These are phyloP conservation scores for Nemania serpens DNA, from an alignment of 2,329 filamentous ascomycete genomes.

Conservation along the genomic window DNA sequence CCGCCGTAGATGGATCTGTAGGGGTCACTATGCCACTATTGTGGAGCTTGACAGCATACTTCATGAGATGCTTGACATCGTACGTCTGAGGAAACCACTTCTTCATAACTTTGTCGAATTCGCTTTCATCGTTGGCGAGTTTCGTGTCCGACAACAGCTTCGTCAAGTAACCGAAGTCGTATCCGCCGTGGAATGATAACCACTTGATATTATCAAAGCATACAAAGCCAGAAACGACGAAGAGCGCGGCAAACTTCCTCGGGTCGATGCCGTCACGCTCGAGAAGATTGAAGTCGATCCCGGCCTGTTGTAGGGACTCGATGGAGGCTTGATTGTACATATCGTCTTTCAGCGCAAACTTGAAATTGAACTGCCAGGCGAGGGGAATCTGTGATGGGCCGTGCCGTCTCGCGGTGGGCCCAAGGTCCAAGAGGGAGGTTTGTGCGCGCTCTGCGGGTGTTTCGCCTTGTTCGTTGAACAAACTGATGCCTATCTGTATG, in stretches of 20 bases:
- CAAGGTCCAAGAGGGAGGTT: constrained; percentile 47
- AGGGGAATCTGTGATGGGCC: constrained; percentile 69
- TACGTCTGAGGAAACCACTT: constrained; percentile 93
- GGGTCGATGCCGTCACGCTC: constrained; percentile 91
- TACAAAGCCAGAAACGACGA: constrained; percentile 91
- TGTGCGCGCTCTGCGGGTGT: constrained; percentile 73
- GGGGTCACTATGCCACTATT: constrained; percentile 66
- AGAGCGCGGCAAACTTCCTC: constrained; percentile 81
- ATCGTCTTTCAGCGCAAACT: constrained; percentile 90
- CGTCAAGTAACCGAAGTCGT: constrained; percentile 96
- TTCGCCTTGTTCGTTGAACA: constrained; percentile 91
- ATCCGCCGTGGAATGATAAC: constrained; percentile 97
- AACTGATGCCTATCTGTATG: constrained; percentile 92
- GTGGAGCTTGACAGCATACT: constrained; percentile 76
- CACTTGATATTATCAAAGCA: constrained; percentile 88
- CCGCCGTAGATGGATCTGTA: constrained; percentile 66
- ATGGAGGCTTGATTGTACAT: constrained; percentile 98
- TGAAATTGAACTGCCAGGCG: constrained; percentile 99
- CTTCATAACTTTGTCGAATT: constrained; percentile 87
- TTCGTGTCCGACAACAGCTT: constrained; percentile 86
- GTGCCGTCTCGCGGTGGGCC: constrained; percentile 46
- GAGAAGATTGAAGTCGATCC: constrained; percentile 87
- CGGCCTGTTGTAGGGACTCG: constrained; percentile 84
- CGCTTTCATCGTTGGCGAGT: constrained; percentile 84
- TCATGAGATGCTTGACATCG: constrained; percentile 97